A percentile compares a stretch with the other conserved stretches of the same genome.
These are phyloP conservation scores for Penicillium crystallinum DNA, from an alignment of 495 filamentous ascomycete genomes.

Conservation along the genomic window DNA sequence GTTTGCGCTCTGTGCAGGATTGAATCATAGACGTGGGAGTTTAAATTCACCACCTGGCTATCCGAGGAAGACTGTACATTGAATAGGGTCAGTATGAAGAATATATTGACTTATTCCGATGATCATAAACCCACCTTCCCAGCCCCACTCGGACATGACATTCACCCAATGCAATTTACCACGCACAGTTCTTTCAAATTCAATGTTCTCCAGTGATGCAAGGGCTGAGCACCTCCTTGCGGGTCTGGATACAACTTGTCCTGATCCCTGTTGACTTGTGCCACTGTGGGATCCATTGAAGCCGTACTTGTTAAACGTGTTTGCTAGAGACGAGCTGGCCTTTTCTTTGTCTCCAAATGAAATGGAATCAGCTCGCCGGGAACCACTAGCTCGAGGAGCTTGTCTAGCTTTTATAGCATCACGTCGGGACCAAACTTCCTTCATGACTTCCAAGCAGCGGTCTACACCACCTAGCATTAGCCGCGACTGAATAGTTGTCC, in stretches of 20 bases:
- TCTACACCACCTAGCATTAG: slow-evolving; percentile 72
- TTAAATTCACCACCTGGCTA: neutral
- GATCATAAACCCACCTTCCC: slow-evolving; percentile 59
- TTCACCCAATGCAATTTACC: slow-evolving; percentile 70
- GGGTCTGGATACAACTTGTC: neutral
- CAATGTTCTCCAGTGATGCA: slow-evolving; percentile 45
- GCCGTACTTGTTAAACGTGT: slow-evolving; percentile 4
- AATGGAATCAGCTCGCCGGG: slow-evolving; percentile 10
- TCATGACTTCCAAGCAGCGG: slow-evolving; percentile 69
- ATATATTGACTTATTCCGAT: neutral
- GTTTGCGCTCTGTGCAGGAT: neutral
- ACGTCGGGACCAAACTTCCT: slow-evolving; percentile 62
- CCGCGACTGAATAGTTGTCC: slow-evolving; percentile 56
- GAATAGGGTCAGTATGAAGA: neutral
- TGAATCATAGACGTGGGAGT: neutral
- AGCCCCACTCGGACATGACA: slow-evolving; percentile 74
- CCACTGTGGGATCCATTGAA: slow-evolving; percentile 10
- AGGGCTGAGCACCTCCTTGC: slow-evolving; percentile 27
- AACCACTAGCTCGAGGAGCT: slow-evolving; percentile 11
- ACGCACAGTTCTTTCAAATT: slow-evolving; percentile 60
- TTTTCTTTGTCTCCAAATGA: slow-evolving; percentile 7
- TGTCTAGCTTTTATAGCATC: slow-evolving; percentile 41
- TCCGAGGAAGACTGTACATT: slow-evolving; percentile 1
- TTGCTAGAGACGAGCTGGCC: slow-evolving; percentile 5
- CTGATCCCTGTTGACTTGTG: slow-evolving; percentile 1